Base-by-base conservation (phyloP, 257 asterid species). In the Solanum chilense region DNA sequence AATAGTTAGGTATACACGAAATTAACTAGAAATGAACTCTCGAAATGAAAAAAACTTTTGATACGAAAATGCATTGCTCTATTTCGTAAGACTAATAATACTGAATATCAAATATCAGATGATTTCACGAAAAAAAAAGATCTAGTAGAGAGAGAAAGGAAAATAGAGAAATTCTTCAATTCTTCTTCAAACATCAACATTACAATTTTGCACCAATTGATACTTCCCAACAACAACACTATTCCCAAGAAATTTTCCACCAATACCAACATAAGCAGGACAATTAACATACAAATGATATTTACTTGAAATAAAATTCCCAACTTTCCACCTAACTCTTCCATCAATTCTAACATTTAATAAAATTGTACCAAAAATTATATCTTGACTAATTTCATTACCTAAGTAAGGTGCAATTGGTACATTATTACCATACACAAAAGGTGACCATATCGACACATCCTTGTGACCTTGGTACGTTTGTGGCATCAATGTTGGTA, bases 321-420 rank as follows among this genome's bases (percentile, higher is more conserved):
- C 98, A 35, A 96, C 98, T 85, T 90, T 93, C 99, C 98, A 96
- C 88, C 96, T 88, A 1, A 96, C 70, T 42, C 93, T 83, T 12
- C 97, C 98, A 68, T 91, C 92, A 3, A 93, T 91, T 62, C 71
- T 89, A 31, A 95, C 64, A 33, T 91, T 89, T 18, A 95, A 84
- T 90, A 92, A 39, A 88, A 92, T 90, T 2, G 89, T 90, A 10
- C 98, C 96, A 7, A 91, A 91, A 10, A 89, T 16, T 87, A 86
- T 86, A 23, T 95, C 98, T 83, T 93, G 91, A 11, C 47, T 56
- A 12, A 93, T 71, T 6, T 88, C 42, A 41, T 31, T 90, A 5
- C 87, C 90, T 15, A 87, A 86, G 68, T 90, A 90, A 5, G 93
- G 94, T 44, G 97, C 95, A 71, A 95, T 85, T 3, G 95, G 95